A percentile compares a stretch with the other conserved stretches of the same genome.
Conservation (phyloP, 192 early-diverging fungal species). For the Podila minutissima region DNA sequence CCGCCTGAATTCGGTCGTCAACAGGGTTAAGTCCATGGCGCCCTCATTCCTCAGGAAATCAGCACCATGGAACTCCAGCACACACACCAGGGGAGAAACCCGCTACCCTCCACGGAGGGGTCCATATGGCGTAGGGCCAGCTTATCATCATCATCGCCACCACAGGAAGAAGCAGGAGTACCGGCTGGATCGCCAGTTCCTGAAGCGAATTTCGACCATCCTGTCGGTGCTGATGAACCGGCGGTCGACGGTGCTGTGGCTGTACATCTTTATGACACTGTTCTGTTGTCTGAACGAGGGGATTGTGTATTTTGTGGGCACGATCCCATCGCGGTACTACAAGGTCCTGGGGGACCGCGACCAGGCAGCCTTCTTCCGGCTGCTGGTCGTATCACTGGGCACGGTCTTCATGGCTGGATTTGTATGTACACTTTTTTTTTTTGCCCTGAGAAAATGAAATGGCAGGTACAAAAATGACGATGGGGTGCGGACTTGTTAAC, state of each 20-base stretch:
- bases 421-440: constrained; percentile 53
- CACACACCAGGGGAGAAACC: neutral
- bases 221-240: constrained; percentile 35
- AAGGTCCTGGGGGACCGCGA: constrained; percentile 75
- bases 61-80: neutral
- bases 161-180: constrained; percentile 29
- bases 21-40: constrained; percentile 15
- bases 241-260: constrained; percentile 44
- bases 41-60: constrained; percentile 21
- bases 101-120: neutral
- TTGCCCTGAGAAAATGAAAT: neutral
- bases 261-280: constrained; percentile 56
- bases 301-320: constrained; percentile 75
- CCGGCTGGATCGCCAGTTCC: constrained; percentile 48
- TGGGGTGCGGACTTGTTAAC: too few species aligned
- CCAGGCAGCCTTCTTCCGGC: constrained; percentile 62
- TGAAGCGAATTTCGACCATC: constrained; percentile 42
- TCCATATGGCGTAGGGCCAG: neutral
- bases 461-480: neutral
- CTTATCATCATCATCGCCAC: neutral
- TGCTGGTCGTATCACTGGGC: constrained; percentile 61
- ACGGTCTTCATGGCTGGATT: constrained; percentile 69
- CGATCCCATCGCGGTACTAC: constrained; percentile 80
- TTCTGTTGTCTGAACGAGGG: constrained; percentile 58
- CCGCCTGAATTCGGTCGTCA: constrained; percentile 10